Evolutionary conservation across 116 monocot species (phyloP), one percentile per base, ranked within the genome.

Genomic region (Dioscorea cayenensis): DNA sequence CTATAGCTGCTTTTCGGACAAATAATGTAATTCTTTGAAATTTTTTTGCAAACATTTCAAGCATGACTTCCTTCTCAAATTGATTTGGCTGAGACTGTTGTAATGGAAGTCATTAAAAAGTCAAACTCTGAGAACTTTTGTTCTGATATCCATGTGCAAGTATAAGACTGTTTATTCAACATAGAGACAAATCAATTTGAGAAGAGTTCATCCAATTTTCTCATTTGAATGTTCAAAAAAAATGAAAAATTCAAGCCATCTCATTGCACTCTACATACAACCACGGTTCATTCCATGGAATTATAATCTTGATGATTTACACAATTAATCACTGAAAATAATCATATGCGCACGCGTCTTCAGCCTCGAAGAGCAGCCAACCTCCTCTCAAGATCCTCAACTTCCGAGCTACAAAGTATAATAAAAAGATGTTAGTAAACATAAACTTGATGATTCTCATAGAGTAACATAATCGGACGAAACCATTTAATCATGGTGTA

Each of bases 311-410:
- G 32, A 32, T 32, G 2, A 32, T 32, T 32, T 43, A 43, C 43
- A 43, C 43, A 43, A 43, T 43, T 43, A 43, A 43, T 10, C 43
- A 1, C 8, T 43, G 43, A 43, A 43, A 43, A 43, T 43, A 43
- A 12, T 43, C 43, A 43, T 16, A 18, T 0, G 55, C 25, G 25
- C 1, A 19, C 25, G 25, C 1, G 5, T 80, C 63, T 85, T 8
- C 82, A 19, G 63, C 75, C 78, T 75, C 77, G 85, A 21, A 92
- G 83, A 38, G 85, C 88, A 70, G 92, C 77, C 60, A 92, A 68
- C 75, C 88, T 75, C 73, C 77, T 79, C 72, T 83, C 88, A 6
- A 92, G 83, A 25, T 86, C 89, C 17, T 85, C 83, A 12, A 85
- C 61, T 1, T 84, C 83, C 17, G 71, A 81, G 64, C 92, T 92